Conservation (phyloP, 371 early-diverging fungal species). For the Rhizopus arrhizus region DNA sequence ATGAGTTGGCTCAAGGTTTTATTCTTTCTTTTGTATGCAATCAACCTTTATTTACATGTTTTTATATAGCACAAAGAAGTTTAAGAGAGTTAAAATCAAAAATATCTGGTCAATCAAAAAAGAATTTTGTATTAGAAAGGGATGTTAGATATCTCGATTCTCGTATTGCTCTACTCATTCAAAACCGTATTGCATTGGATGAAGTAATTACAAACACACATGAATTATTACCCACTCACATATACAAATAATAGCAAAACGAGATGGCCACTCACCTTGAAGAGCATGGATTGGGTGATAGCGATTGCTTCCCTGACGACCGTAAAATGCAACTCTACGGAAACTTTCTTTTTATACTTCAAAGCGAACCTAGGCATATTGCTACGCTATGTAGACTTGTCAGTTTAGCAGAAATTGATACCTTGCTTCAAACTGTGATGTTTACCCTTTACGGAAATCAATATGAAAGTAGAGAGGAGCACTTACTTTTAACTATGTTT, state of each 20-base stretch:
- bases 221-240: too few species aligned
- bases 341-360: constrained; percentile 91
- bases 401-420: constrained; percentile 88
- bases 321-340: constrained; percentile 86
- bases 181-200: constrained; percentile 89
- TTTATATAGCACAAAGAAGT: constrained; percentile 58
- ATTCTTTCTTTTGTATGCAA: not conserved
- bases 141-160: constrained; percentile 94
- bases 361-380: constrained; percentile 91
- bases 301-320: constrained; percentile 78
- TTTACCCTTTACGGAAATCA: constrained; percentile 96
- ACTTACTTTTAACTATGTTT: constrained; percentile 94
- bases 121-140: constrained; percentile 92
- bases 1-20: constrained; percentile 79
- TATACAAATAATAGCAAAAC: constrained; percentile 57
- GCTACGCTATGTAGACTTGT: constrained; percentile 84
- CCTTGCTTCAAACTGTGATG: constrained; percentile 93
- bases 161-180: constrained; percentile 91
- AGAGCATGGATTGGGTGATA: constrained; percentile 71
- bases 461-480: constrained; percentile 94
- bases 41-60: constrained; percentile 1
- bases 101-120: constrained; percentile 93
- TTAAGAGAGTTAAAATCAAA: constrained; percentile 85
- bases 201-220: constrained; percentile 53
- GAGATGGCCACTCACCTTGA: constrained; percentile 78